Evolutionary conservation across 1,284 basidiomycete species (phyloP), one percentile per base, ranked within the genome.

Genomic region (Ustilago curta): DNA sequence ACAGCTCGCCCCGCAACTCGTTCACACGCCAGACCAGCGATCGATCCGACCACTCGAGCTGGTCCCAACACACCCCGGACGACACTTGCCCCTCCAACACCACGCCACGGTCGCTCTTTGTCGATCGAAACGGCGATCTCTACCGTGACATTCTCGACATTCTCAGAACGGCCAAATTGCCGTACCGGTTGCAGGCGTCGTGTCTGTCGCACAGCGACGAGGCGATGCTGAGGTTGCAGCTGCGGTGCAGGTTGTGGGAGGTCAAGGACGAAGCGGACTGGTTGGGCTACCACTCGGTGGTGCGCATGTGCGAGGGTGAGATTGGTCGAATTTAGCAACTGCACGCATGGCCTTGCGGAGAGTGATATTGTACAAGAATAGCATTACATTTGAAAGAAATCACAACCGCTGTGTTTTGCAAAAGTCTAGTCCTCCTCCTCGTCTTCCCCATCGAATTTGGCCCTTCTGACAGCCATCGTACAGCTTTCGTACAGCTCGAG

Each of bases 401-500:
- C n/a, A n/a, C n/a, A n/a, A n/a, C n/a, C n/a, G n/a, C n/a, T n/a
- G n/a, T n/a, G n/a, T n/a, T n/a, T n/a, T n/a, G n/a, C n/a, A n/a
- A n/a, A n/a, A n/a, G n/a, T 25, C 45, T 47, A 29, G 18, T 66
- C 52, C 1, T 59, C 59, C 7, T 52, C 62, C 16, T 68, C 65
- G 1, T 39, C 64, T n/a, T 63, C 51, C 14, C 29, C 43, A 14
- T 67, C 54, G 25, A 63, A 60, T 27, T 35, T 48, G 3, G 23
- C 39, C 39, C 63, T 35, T 16, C 68, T 57, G 0, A 71, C 54
- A 1, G 73, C 73, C 73, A 71, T 71, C 14, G 73, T 76, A 49
- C 73, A 76, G 23, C 68, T 70, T 47, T 84, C 83, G 62, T 83
- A 88, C 78, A 87, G 83, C 82, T 88, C 87, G 32, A 86, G 79